Conservation (phyloP, 1,139 yeast genomes). For the Pichia cactophila region DNA sequence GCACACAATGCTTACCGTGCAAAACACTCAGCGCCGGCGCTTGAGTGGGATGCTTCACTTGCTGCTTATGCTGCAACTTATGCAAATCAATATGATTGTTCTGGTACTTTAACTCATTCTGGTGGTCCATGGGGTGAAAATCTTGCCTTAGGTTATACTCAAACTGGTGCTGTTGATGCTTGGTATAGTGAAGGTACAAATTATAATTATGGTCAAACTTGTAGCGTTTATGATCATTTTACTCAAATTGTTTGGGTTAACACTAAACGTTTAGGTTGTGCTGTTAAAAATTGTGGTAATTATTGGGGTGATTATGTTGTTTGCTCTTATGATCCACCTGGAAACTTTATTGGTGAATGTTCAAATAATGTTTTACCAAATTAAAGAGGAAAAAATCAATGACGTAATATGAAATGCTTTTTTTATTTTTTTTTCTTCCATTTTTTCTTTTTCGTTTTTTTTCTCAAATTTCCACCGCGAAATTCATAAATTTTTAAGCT, state of each 20-base stretch:
- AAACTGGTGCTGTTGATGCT: conserved; percentile 44
- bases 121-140: conserved; percentile 49
- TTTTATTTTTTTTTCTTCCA: too few relatives aligned
- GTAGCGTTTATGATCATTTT: conserved; percentile 39
- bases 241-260: conserved; percentile 65
- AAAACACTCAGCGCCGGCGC: conserved; percentile 37
- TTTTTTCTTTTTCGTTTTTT: too few relatives aligned
- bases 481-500: too few relatives aligned
- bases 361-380: conserved; percentile 42
- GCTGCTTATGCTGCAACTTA: conserved; percentile 42
- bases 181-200: conserved; percentile 58
- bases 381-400: too few relatives aligned
- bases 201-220: conserved; percentile 42
- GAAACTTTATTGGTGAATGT: conserved; percentile 49
- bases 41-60: conserved; percentile 40
- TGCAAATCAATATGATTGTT: conserved; percentile 38
- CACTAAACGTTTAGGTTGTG: conserved; percentile 55
- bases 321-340: conserved; percentile 60
- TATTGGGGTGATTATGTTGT: conserved; percentile 50
- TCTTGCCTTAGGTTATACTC: conserved; percentile 42
- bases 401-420: too few relatives aligned
- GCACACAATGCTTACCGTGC: conserved; percentile 47
- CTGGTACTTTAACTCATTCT: conserved; percentile 42
- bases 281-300: conserved; percentile 40
- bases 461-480: too few relatives aligned